Percentiles rank a stretch among this genome's conserved stretches.
Conservation (phyloP, 1,139 yeast species). For the Kurtzmaniella natalensis region DNA sequence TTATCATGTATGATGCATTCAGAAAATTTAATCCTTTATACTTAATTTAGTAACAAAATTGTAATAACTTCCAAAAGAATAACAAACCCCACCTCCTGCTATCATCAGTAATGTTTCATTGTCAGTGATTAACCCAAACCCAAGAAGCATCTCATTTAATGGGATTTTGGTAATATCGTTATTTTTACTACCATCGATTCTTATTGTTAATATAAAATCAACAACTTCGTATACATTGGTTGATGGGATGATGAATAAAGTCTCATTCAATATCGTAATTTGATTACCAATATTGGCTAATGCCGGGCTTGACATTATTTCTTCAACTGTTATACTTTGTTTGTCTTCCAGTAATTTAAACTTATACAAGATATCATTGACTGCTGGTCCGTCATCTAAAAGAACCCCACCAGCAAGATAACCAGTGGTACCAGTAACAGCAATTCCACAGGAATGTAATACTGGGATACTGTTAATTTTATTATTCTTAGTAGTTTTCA, state of each 20-base stretch:
- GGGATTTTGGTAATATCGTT: slow-evolving; percentile 15
- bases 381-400: slow-evolving; percentile 24
- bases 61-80: slow-evolving; percentile 75
- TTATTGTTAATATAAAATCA: slow-evolving; percentile 34
- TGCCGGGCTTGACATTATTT: slow-evolving; percentile 8
- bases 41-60: slow-evolving; percentile 20
- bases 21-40: too few species aligned
- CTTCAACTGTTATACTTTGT: slow-evolving; percentile 7
- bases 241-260: slow-evolving; percentile 29
- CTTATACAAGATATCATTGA: slow-evolving; percentile 29
- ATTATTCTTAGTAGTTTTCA: not conserved
- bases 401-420: slow-evolving; percentile 53
- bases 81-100: slow-evolving; percentile 84
- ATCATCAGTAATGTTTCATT: slow-evolving; percentile 26
- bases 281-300: slow-evolving; percentile 46
- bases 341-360: slow-evolving; percentile 21
- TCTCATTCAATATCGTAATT: slow-evolving; percentile 17
- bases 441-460: slow-evolving; percentile 29
- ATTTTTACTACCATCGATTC: slow-evolving; percentile 17
- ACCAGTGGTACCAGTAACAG: slow-evolving; percentile 34
- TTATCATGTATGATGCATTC: too few species aligned
- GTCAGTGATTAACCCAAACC: slow-evolving; percentile 36
- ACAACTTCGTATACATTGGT: slow-evolving; percentile 4
- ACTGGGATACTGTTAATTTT: slow-evolving; percentile 11
- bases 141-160: slow-evolving; percentile 48